Base-by-base conservation (phyloP, 371 early-diverging fungal species). In the Capillidium rhysosporum region DNA sequence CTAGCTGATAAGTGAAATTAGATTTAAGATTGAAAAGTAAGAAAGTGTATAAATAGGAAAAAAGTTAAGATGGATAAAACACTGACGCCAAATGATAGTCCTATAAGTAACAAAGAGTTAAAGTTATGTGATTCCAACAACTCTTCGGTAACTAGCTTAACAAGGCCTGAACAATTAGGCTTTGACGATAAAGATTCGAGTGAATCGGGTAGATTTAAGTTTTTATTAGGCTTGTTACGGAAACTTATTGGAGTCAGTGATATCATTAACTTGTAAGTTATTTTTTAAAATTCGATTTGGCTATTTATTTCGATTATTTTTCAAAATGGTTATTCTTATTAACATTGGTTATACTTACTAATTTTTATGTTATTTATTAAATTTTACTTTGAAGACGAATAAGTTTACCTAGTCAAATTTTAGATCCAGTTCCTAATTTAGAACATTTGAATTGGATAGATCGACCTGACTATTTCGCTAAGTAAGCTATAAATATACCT, bases 381-480 rank as follows among this genome's bases (percentile, higher is more conserved):
- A 28, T 12, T 7, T 34, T 34, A 4, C 12, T 12, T 34, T 4
- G 12, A 34, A 75, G 76, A 44, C 76, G 81, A 5, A 57, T 82
- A 45, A 77, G 79, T 39, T 63, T 82, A 46, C 83, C 83, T 34
- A 69, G 79, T 40, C 70, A 79, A 49, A 62, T 82, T 41, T 59
- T 82, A 51, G 79, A 79, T 43, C 81, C 83, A 4, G 66, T 72
- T 34, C 70, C 76, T 9, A 79, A 80, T 51, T 69, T 82, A 31
- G 81, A 82, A 63, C 76, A 75, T 64, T 82, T 80, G 78, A 75
- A 77, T 56, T 82, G 77, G 61, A 74, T 75, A 62, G 83, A 82
- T 56, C 72, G 77, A 1, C 80, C 83, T 2, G 78, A 79, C 52
- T 68, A 66, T 55, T 80, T 82, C 63, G 64, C 65, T 18, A 59